Evolutionary conservation across 306 rosid genomes (phyloP).

Genomic region (Calophaca sinica): DNA sequence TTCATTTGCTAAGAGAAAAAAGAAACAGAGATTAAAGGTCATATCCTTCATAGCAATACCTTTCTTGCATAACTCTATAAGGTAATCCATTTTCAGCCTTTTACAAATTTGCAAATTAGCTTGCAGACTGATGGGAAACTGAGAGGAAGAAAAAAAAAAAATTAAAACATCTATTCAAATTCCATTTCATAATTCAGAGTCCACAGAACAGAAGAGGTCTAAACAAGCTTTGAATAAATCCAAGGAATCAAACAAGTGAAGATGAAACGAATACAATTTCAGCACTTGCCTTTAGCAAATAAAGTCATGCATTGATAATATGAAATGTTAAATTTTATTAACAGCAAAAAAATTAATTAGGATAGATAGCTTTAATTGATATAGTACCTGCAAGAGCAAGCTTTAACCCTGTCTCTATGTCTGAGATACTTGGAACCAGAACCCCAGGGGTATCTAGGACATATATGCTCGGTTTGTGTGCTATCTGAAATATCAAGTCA

Average conservation of each 20-base stretch:
- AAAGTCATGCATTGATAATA: not conserved
- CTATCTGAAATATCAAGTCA: constrained; percentile 66
- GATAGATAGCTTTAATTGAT: constrained; percentile 34
- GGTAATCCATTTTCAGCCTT: constrained; percentile 32
- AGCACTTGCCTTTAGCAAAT: not conserved
- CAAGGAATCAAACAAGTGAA: not conserved
- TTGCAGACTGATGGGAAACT: constrained; percentile 11
- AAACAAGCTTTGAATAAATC: not conserved
- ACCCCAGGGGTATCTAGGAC: constrained; percentile 96
- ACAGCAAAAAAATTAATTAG: not conserved
- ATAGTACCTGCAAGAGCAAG: constrained; percentile 87
- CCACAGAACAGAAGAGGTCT: not conserved
- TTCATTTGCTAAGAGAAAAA: not conserved
- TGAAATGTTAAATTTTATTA: not conserved
- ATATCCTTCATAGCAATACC: constrained; percentile 7
- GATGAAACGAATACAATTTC: constrained; percentile 20
- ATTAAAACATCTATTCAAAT: constrained; percentile 13
- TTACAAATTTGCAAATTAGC: constrained; percentile 12
- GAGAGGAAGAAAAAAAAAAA: constrained; percentile 7
- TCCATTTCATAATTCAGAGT: constrained; percentile 4
- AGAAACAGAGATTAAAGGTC: not conserved
- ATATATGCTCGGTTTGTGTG: constrained; percentile 91
- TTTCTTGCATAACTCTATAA: constrained; percentile 11
- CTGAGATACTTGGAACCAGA: constrained; percentile 86
- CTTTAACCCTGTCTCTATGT: constrained; percentile 89